Percentiles rank a stretch among this genome's conserved stretches.
phyloP scores from a whole-genome alignment of 148 eudicot species.

The Chenopodium suecicum region DNA sequence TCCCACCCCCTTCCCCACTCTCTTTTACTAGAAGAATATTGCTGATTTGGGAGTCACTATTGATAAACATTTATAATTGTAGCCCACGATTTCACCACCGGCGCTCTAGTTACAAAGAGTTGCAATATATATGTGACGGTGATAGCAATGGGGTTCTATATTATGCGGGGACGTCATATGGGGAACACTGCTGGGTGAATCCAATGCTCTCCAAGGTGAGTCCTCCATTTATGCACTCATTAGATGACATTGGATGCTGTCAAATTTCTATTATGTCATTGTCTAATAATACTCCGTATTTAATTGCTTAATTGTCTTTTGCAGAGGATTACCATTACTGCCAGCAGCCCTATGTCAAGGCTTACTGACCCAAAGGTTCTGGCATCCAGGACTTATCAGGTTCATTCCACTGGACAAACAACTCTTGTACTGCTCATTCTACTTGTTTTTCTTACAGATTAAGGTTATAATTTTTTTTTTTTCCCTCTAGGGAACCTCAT shows the following conservation, averaged over 20 bases:
- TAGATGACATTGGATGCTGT: background rate
- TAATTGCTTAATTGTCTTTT: slow-evolving; percentile 11
- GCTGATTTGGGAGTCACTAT: background rate
- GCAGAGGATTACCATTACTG: slow-evolving; percentile 61
- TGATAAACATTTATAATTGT: slow-evolving; percentile 14
- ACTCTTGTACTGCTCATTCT: background rate
- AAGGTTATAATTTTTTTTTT: background rate
- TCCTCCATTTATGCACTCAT: background rate
- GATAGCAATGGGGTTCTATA: slow-evolving; percentile 88
- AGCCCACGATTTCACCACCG: slow-evolving; percentile 77
- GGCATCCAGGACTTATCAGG: slow-evolving; percentile 92
- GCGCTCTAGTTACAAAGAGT: slow-evolving; percentile 82
- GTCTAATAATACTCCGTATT: background rate
- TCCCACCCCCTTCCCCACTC: background rate
- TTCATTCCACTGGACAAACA: slow-evolving; percentile 17
- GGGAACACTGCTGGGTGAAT: slow-evolving; percentile 88
- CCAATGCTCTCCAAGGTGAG: slow-evolving; percentile 82
- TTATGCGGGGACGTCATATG: slow-evolving; percentile 84
- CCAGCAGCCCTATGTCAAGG: slow-evolving; percentile 88
- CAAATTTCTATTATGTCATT: too few relatives aligned
- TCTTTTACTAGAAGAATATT: too few relatives aligned
- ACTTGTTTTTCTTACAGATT: background rate
- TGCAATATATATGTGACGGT: slow-evolving; percentile 90
- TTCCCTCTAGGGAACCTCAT: slow-evolving; percentile 67
- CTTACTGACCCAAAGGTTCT: slow-evolving; percentile 88